These are phyloP conservation scores for Linnemannia exigua DNA, from an alignment of 192 early-diverging fungal species.

Conservation along the genomic window DNA sequence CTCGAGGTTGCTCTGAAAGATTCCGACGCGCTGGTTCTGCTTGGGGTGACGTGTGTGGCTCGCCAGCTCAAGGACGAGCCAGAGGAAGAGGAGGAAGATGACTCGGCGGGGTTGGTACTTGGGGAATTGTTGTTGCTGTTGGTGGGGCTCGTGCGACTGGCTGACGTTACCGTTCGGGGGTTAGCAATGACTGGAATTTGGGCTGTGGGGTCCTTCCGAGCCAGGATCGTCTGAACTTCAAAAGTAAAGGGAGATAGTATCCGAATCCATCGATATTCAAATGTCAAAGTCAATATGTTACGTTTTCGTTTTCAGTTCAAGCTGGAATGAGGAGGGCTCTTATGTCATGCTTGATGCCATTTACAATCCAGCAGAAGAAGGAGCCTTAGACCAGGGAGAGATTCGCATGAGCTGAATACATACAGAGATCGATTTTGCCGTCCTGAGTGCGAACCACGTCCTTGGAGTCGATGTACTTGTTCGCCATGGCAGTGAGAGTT, in stretches of 20 bases:
- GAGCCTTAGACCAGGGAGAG: too few relatives aligned
- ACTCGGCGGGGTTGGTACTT: background rate
- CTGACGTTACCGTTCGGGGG: background rate
- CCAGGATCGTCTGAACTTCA: constrained; percentile 30
- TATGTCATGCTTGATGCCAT: background rate
- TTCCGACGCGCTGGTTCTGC: background rate
- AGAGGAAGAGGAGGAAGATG: background rate
- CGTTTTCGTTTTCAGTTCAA: background rate
- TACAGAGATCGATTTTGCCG: constrained; percentile 40
- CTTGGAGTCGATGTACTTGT: constrained; percentile 8
- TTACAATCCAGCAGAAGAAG: background rate
- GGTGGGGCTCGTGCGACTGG: background rate
- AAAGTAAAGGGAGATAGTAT: background rate
- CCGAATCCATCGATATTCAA: background rate
- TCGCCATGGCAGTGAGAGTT: background rate
- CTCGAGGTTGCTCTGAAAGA: background rate
- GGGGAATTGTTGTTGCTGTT: background rate
- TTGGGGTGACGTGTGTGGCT: background rate
- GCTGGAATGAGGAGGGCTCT: background rate
- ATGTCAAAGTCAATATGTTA: background rate
- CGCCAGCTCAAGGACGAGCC: background rate
- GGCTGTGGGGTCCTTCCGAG: constrained; percentile 22
- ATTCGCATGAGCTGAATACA: background rate
- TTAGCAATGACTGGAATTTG: constrained; percentile 21
- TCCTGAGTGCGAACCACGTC: constrained; percentile 29